Evolutionary conservation across 2,329 filamentous ascomycete species (phyloP).

Genomic region (Berkeleyomyces rouxiae): DNA sequence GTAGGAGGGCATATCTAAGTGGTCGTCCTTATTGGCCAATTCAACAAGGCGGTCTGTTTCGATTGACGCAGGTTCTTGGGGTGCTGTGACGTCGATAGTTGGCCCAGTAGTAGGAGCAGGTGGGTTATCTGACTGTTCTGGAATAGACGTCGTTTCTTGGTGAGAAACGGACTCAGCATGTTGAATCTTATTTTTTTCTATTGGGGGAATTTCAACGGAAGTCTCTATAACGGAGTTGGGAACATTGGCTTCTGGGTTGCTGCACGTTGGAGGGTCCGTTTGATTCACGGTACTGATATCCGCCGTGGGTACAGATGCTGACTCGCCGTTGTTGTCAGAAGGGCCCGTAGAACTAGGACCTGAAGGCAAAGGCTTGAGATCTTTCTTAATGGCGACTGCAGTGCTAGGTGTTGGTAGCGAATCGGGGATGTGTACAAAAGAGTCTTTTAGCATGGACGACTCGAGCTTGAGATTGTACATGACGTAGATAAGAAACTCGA

Average conservation of each 20-base stretch:
- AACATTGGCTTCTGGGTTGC: background rate
- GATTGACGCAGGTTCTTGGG: background rate
- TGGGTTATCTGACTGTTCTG: background rate
- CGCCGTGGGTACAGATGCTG: background rate
- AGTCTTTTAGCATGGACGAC: constrained; percentile 83
- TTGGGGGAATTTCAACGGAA: background rate
- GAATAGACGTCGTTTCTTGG: background rate
- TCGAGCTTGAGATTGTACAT: constrained; percentile 96
- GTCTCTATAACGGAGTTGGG: background rate
- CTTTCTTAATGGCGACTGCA: background rate
- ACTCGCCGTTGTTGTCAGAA: background rate
- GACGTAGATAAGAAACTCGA: constrained; percentile 98
- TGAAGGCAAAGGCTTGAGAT: background rate
- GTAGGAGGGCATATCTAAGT: constrained; percentile 59
- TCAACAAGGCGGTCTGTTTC: background rate
- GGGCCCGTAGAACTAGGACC: background rate
- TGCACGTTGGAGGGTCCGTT: background rate
- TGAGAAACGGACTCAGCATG: background rate
- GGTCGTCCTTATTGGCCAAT: constrained; percentile 39
- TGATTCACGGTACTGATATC: background rate
- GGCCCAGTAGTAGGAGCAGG: background rate
- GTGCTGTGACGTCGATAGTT: background rate
- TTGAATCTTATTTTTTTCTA: background rate
- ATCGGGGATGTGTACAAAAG: constrained; percentile 68
- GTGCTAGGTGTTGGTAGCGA: constrained; percentile 22